phyloP scores from a whole-genome alignment of 768 basidiomycete species.

The Suillus plorans region DNA sequence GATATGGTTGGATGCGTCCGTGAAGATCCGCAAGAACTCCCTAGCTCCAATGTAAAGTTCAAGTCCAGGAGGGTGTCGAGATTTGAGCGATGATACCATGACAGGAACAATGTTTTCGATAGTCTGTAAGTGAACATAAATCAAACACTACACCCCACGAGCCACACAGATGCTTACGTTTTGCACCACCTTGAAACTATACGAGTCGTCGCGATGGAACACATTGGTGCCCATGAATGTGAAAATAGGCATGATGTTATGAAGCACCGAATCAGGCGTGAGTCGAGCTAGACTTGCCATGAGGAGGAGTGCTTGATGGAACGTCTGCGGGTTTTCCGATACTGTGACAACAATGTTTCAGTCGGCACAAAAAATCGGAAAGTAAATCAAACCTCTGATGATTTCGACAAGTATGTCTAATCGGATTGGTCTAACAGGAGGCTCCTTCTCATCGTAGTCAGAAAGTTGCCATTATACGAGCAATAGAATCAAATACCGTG shows the following conservation, averaged over 20 bases:
- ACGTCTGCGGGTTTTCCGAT: slow-evolving; percentile 90
- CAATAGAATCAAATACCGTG: slow-evolving; percentile 38
- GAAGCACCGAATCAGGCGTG: slow-evolving; percentile 87
- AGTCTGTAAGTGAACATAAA: slow-evolving; percentile 50
- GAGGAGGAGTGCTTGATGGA: slow-evolving; percentile 87
- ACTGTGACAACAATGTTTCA: slow-evolving; percentile 41
- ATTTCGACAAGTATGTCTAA: slow-evolving; percentile 87
- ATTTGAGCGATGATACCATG: slow-evolving; percentile 78
- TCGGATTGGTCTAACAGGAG: slow-evolving; percentile 60
- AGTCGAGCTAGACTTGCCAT: slow-evolving; percentile 82
- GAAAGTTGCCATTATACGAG: not conserved
- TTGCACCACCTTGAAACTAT: slow-evolving; percentile 94
- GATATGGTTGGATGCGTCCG: slow-evolving; percentile 88
- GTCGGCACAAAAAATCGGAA: not conserved
- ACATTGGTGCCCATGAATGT: slow-evolving; percentile 99
- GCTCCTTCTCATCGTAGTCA: slow-evolving; percentile 41
- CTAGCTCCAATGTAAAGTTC: slow-evolving; percentile 68
- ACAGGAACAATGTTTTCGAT: slow-evolving; percentile 93
- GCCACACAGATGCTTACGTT: slow-evolving; percentile 50
- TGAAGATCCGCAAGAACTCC: slow-evolving; percentile 88
- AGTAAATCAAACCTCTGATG: slow-evolving; percentile 58
- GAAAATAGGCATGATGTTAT: slow-evolving; percentile 97
- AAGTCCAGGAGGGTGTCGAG: slow-evolving; percentile 49
- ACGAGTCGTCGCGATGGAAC: slow-evolving; percentile 93
- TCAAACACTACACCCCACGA: not conserved